Base-by-base conservation (phyloP, 768 basidiomycete species). In the Termitomyces eurrhizus region DNA sequence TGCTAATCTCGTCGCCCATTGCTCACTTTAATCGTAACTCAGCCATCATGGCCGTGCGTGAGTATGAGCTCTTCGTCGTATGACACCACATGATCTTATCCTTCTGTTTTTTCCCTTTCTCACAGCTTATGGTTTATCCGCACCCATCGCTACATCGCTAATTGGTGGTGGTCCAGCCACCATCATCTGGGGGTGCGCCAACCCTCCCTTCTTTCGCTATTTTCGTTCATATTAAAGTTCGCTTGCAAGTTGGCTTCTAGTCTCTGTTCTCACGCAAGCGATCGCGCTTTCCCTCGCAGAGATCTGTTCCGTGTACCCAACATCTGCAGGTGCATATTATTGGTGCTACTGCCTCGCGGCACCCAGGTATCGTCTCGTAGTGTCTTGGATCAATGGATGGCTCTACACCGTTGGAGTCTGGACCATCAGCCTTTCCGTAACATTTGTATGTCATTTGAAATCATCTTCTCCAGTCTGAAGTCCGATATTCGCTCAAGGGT, bases 331-430 rank as follows among this genome's bases (percentile, higher is more conserved):
- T 16, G 80, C 84, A 1, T 86, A 85, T 63, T 86, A 88, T 64
- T 89, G 87, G 87, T 81, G 83, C 49, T 87, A 83, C 64, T 79
- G 82, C 51, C 74, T 89, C 9, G 80, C 83, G 0, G 77, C 84
- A 3, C 81, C 84, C 0, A 75, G 73, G 52, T 78, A 76, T 58
- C 76, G 81, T 56, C 71, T 86, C 7, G 64, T 86, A 9, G 70
- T 81, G 2, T 84, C 83, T 16, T 89, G 87, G 83, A 82, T 88
- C 51, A 84, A 84, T 58, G 87, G 87, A 7, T 89, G 87, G 87
- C 71, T 88, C 18, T 85, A 83, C 1, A 75, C 87, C 65, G 85
- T 86, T 33, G 87, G 87, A 29, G 83, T 87, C 14, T 89, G 87
- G 86, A 88, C 83, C 0, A 78, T 84, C 59, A 81, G 83, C n/a